Conservation (phyloP, 2,329 filamentous ascomycete species). For the Plenodomus biglobosus region DNA sequence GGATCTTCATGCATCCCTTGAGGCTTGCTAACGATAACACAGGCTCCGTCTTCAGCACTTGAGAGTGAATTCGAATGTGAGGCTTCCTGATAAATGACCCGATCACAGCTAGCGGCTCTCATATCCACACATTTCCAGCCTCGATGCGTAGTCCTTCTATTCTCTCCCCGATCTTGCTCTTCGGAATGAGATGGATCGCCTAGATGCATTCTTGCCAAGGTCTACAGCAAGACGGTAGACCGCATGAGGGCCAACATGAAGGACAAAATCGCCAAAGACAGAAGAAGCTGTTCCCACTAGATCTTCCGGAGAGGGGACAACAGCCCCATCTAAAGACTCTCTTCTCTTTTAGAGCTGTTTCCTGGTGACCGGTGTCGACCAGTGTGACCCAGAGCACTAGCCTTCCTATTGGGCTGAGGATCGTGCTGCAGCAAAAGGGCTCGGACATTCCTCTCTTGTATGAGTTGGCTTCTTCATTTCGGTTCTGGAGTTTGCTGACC, state of each 20-base stretch:
- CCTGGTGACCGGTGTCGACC: too few species aligned
- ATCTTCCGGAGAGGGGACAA: neutral
- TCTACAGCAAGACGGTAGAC: neutral
- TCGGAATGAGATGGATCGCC: neutral
- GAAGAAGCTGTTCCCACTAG: neutral
- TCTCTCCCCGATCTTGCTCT: neutral
- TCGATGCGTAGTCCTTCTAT: too few species aligned
- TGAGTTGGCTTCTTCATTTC: too few species aligned
- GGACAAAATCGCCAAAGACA: neutral
- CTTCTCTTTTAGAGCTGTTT: too few species aligned
- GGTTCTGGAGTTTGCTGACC: too few species aligned
- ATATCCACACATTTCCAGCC: too few species aligned
- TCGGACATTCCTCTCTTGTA: too few species aligned
- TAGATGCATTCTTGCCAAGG: neutral
- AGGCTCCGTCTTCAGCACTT: neutral
- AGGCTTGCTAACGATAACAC: neutral
- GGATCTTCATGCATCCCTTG: neutral
- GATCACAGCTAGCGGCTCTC: neutral
- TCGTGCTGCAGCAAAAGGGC: too few species aligned
- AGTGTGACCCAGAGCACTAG: too few species aligned
- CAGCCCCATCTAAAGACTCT: too few species aligned
- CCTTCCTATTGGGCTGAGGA: too few species aligned
- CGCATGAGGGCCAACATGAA: neutral
- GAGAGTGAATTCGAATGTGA: too few species aligned
- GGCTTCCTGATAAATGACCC: neutral